Evolutionary conservation across 2,329 filamentous ascomycete genomes (phyloP).

Genomic region (Diaporthe vaccinii): DNA sequence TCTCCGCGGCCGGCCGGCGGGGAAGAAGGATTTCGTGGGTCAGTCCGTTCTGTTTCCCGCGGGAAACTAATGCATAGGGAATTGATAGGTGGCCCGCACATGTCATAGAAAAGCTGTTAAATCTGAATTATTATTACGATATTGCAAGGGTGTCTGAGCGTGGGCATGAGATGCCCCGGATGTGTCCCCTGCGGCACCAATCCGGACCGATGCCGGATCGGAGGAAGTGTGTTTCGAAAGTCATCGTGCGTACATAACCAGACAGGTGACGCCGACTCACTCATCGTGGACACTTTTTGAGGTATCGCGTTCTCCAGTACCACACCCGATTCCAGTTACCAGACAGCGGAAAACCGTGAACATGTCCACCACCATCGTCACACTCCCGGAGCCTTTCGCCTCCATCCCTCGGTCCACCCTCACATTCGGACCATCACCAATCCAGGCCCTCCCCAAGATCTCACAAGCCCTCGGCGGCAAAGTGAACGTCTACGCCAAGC

Average conservation of each 20-base stretch:
- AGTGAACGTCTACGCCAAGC: slow-evolving; percentile 77
- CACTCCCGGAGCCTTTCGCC: slow-evolving; percentile 72
- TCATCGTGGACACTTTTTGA: neutral
- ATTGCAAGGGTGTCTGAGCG: neutral
- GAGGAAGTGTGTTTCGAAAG: neutral
- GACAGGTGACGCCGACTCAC: neutral
- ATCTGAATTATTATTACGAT: neutral
- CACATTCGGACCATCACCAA: slow-evolving; percentile 77
- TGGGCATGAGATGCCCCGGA: neutral
- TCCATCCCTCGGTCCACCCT: slow-evolving; percentile 73
- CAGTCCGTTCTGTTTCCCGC: neutral
- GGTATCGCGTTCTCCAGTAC: neutral
- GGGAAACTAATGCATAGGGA: neutral
- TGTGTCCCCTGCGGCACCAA: slow-evolving; percentile 4
- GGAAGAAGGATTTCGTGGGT: neutral
- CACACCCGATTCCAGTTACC: neutral
- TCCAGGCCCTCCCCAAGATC: slow-evolving; percentile 76
- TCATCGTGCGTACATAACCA: neutral
- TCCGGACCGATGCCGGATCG: slow-evolving; percentile 41
- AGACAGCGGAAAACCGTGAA: neutral
- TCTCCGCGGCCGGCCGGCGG: neutral
- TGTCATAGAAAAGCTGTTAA: neutral
- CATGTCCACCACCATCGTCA: slow-evolving; percentile 46
- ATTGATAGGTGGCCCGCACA: neutral
- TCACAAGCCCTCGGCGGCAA: slow-evolving; percentile 70